phyloP scores from a whole-genome alignment of 108 stramenopile species.

The Skeletonema menzelii region DNA sequence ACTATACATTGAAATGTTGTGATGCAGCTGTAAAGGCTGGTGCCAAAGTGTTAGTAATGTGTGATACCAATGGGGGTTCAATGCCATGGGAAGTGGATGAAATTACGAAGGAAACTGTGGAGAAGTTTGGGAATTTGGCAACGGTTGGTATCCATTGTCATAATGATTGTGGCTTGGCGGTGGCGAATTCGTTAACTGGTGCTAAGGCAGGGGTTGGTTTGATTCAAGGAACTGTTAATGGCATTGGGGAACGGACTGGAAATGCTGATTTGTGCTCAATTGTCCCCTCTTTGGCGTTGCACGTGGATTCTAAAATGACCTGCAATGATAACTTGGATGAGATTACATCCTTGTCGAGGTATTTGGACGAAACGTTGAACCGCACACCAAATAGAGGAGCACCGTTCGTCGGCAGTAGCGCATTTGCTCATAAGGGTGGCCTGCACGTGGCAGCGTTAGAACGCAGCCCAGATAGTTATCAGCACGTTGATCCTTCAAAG shows the following conservation, averaged over 20 bases:
- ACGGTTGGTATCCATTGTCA: slow-evolving; percentile 91
- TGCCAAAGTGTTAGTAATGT: slow-evolving; percentile 85
- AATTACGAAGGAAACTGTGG: slow-evolving; percentile 51
- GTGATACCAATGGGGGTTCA: slow-evolving; percentile 94
- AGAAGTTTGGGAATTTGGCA: slow-evolving; percentile 34
- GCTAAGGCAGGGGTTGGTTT: slow-evolving; percentile 80
- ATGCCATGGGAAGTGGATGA: slow-evolving; percentile 90
- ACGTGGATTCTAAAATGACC: slow-evolving; percentile 57
- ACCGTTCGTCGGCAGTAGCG: slow-evolving; percentile 88
- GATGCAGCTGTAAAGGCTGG: slow-evolving; percentile 83
- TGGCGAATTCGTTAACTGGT: slow-evolving; percentile 86
- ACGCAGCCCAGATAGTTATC: slow-evolving; percentile 79
- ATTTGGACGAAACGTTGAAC: slow-evolving; percentile 90
- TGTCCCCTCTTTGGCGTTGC: slow-evolving; percentile 80
- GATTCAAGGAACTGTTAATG: slow-evolving; percentile 93
- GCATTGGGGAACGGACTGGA: slow-evolving; percentile 92
- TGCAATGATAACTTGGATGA: slow-evolving; percentile 63
- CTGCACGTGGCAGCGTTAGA: slow-evolving; percentile 93
- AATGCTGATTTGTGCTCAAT: slow-evolving; percentile 93
- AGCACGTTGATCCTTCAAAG: slow-evolving; percentile 83
- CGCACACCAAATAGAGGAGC: slow-evolving; percentile 63
- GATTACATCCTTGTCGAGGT: slow-evolving; percentile 82
- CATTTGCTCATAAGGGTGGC: slow-evolving; percentile 97
- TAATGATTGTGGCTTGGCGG: slow-evolving; percentile 94
- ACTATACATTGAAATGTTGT: slow-evolving; percentile 77